Conservation (phyloP, 768 basidiomycete species). For the Obba rivulosa region DNA sequence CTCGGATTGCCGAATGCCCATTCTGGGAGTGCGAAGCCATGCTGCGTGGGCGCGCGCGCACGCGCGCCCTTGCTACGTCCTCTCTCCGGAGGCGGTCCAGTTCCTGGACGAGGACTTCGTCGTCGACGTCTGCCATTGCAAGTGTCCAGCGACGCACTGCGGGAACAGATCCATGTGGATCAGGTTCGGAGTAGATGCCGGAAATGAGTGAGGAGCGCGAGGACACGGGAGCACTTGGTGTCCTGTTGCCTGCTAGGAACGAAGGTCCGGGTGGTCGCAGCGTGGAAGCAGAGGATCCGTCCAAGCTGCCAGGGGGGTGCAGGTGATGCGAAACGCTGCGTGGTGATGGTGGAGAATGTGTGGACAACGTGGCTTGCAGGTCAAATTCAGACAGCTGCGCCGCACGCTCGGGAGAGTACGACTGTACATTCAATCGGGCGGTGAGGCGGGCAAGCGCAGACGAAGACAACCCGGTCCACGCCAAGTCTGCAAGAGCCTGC, state of each 20-base stretch:
- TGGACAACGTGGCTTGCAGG: not conserved
- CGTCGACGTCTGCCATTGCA: conserved; percentile 28
- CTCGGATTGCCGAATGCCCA: conserved; percentile 10
- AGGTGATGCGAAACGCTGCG: too few species aligned
- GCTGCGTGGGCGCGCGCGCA: conserved; percentile 8
- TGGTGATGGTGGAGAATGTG: too few species aligned
- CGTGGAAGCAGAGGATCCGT: too few species aligned
- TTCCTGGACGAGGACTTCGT: conserved; percentile 26
- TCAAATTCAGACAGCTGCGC: not conserved
- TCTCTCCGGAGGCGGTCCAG: conserved; percentile 24
- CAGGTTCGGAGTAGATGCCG: not conserved
- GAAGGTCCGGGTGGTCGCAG: too few species aligned
- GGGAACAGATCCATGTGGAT: not conserved
- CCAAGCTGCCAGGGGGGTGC: too few species aligned
- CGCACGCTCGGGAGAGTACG: not conserved
- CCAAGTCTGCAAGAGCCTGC: conserved; percentile 14
- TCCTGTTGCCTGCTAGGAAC: too few species aligned
- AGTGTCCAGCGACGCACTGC: conserved; percentile 26
- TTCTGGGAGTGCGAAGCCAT: conserved; percentile 11
- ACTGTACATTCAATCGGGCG: conserved; percentile 7
- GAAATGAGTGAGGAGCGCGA: not conserved
- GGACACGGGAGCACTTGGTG: not conserved
- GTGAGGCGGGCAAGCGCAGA: conserved; percentile 12
- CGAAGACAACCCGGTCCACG: conserved; percentile 16
- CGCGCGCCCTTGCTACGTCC: conserved; percentile 12